phyloP scores from a whole-genome alignment of 371 early-diverging fungal species.

The Apophysomyces elegans region DNA sequence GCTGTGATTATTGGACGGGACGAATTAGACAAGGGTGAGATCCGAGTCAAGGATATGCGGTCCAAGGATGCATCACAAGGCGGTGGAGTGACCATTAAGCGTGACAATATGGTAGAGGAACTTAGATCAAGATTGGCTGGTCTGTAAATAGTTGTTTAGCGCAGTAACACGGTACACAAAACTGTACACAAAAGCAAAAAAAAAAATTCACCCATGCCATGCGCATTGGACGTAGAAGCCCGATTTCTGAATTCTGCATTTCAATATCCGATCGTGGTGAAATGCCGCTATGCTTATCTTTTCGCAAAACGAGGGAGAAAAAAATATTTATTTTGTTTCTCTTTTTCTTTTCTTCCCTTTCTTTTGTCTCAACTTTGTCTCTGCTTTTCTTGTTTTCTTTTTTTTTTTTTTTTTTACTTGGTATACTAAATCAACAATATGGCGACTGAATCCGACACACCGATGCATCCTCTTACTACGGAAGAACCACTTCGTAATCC shows the following conservation, averaged over 20 bases:
- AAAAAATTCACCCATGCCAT: neutral
- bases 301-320: too few species aligned
- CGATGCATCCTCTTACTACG: slow-evolving; percentile 23
- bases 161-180: neutral
- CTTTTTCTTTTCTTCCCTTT: too few species aligned
- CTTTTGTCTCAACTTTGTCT: neutral
- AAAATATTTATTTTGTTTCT: too few species aligned
- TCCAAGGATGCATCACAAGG: slow-evolving; percentile 61
- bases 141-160: neutral
- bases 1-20: slow-evolving; percentile 87
- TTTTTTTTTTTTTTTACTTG: neutral
- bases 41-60: slow-evolving; percentile 88
- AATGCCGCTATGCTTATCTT: neutral
- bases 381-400: neutral
- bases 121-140: slow-evolving; percentile 38
- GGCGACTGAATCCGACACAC: neutral
- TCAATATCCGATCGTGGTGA: neutral
- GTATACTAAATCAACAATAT: neutral
- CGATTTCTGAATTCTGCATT: slow-evolving; percentile 3
- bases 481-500: slow-evolving; percentile 19
- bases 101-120: slow-evolving; percentile 68
- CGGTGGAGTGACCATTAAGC: slow-evolving; percentile 57
- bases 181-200: neutral
- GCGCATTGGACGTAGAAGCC: slow-evolving; percentile 1
- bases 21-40: slow-evolving; percentile 76